Conservation (phyloP, 768 basidiomycete genomes). For the Boletus edulis region DNA sequence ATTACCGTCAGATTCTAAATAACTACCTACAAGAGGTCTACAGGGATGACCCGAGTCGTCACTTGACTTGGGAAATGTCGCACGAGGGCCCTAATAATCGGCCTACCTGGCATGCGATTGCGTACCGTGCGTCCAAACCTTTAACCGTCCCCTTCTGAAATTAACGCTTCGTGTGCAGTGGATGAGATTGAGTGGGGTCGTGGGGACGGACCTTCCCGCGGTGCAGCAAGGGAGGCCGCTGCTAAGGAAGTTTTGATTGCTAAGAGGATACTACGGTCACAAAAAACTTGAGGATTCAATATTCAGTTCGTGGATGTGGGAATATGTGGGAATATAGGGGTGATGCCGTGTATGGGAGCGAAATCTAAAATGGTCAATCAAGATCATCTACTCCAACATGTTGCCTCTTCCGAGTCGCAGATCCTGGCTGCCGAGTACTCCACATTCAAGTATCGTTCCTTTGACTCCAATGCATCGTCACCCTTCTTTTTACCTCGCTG, state of each 20-base stretch:
- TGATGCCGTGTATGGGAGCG: slow-evolving; percentile 11
- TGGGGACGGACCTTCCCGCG: slow-evolving; percentile 15
- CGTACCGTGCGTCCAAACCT: slow-evolving; percentile 14
- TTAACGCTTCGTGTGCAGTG: slow-evolving; percentile 12
- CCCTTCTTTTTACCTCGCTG: neutral
- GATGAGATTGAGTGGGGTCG: slow-evolving; percentile 20
- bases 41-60: slow-evolving; percentile 12
- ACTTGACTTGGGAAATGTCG: slow-evolving; percentile 17
- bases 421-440: too few species aligned
- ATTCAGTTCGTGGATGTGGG: too few species aligned
- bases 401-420: too few species aligned
- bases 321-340: slow-evolving; percentile 8
- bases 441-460: neutral
- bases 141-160: neutral
- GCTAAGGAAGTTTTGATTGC: slow-evolving; percentile 17
- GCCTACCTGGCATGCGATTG: slow-evolving; percentile 25
- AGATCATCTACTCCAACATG: slow-evolving; percentile 5
- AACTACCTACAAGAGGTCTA: slow-evolving; percentile 20
- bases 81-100: slow-evolving; percentile 16
- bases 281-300: neutral
- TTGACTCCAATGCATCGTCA: neutral
- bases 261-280: neutral
- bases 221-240: slow-evolving; percentile 24
- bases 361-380: slow-evolving; percentile 1
- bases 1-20: slow-evolving; percentile 21